Base-by-base conservation (phyloP, 495 filamentous ascomycete genomes). In the Cryomyces antarcticus region DNA sequence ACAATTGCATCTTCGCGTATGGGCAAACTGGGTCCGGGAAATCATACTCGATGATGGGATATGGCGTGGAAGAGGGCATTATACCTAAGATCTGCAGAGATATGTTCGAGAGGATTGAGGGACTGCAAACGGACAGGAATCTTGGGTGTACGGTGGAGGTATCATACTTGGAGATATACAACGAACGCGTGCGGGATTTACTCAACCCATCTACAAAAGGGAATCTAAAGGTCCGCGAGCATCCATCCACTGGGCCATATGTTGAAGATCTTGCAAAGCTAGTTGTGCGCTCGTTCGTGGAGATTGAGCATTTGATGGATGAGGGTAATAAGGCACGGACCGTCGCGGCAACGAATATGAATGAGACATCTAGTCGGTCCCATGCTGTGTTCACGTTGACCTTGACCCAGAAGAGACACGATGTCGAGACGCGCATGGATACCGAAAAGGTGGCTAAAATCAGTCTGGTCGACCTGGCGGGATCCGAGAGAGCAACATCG, bases 1-100 rank as follows among this genome's bases (percentile, higher is more conserved):
- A 99, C 66, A 96, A 96, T 61, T 99, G 92, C 69, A 99, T 99
- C 55, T 99, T 99, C 63, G 92, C 92, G 4, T 99, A 99, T 57
- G 92, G 92, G 35, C 92, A 99, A 63, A 99, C 92, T 7, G 92
- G 92, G 48, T 95, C 88, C 12, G 92, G 92, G 55, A 99, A 99
- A 61, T 93, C 84, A 27, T 96, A 99, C 56, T 93, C 86, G 41
- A 99, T 99, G 92, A 96, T 96, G 92, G 89, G 89, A 17, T 96
- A 96, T 63, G 89, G 92, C 42, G 78, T 88, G 58, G 92, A 96
- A 52, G 73, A 80, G 39, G 92, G 92, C 63, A 87, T 99, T 39
- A 96, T 99, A 48, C 92, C 92, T n/a, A 79, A 73, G 49, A 96
- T 99, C 61, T 99, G 92, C 55, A 82, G 86, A 63, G 77, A 92